Evolutionary conservation across 805 yeast genomes (phyloP).

Genomic region (Torulaspora delbrueckii): DNA sequence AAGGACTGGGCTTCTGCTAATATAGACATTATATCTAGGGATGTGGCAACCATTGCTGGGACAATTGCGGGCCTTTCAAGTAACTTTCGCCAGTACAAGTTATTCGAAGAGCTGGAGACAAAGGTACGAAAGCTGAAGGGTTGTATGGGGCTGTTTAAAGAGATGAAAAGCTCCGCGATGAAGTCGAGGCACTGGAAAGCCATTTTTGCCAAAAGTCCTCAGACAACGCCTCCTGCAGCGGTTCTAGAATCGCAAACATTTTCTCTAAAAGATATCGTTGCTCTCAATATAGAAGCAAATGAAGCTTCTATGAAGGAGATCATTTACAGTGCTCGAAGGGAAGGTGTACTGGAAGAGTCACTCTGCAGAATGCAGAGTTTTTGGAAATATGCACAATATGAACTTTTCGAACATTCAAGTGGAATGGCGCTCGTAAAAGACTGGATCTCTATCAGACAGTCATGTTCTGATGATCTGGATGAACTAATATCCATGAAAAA

Average conservation of each 20-base stretch:
- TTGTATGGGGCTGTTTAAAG: slow-evolving; percentile 34
- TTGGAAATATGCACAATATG: slow-evolving; percentile 56
- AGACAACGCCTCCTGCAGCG: not conserved
- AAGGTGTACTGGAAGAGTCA: slow-evolving; percentile 57
- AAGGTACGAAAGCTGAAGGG: not conserved
- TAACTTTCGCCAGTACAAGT: not conserved
- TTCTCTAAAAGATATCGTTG: slow-evolving; percentile 58
- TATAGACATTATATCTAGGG: not conserved
- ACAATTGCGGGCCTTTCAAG: not conserved
- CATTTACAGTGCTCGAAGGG: slow-evolving; percentile 65
- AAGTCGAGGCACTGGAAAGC: slow-evolving; percentile 63
- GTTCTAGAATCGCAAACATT: slow-evolving; percentile 31
- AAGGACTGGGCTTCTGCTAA: slow-evolving; percentile 12
- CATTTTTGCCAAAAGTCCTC: slow-evolving; percentile 37
- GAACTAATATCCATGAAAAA: slow-evolving; percentile 64
- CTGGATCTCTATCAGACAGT: slow-evolving; percentile 61
- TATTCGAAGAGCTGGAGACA: not conserved
- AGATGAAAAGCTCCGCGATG: slow-evolving; percentile 53
- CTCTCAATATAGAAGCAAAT: slow-evolving; percentile 45
- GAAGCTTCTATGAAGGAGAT: slow-evolving; percentile 44
- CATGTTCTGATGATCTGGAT: slow-evolving; percentile 55
- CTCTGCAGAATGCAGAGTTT: slow-evolving; percentile 44
- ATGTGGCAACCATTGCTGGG: not conserved
- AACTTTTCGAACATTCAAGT: slow-evolving; percentile 48
- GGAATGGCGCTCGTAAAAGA: slow-evolving; percentile 55